A percentile compares a stretch with the other conserved stretches of the same genome.
Evolutionary conservation across 306 rosid species (phyloP).

Genomic region (Vachellia pachyceras): DNA sequence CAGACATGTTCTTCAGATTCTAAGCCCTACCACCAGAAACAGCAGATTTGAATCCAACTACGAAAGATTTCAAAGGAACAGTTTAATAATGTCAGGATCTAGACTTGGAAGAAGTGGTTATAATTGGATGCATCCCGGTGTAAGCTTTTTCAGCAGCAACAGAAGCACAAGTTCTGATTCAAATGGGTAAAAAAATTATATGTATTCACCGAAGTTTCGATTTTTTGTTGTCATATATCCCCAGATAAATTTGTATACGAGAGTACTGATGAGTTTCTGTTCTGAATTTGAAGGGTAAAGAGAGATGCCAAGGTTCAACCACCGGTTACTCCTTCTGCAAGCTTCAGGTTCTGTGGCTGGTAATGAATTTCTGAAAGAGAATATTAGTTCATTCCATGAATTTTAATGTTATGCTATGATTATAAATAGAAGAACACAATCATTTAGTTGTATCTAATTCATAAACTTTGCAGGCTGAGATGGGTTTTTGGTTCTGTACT

Average conservation of each 20-base stretch:
- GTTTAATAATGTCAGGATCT: neutral
- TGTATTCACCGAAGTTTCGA: neutral
- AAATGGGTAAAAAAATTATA: neutral
- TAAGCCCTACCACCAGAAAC: slow-evolving; percentile 9
- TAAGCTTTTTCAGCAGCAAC: neutral
- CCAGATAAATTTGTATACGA: neutral
- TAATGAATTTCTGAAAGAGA: slow-evolving; percentile 26
- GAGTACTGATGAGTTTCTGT: neutral
- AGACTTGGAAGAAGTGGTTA: neutral
- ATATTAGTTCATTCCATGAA: neutral
- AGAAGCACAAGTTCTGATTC: neutral
- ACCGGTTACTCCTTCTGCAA: slow-evolving; percentile 37
- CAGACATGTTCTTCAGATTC: slow-evolving; percentile 40
- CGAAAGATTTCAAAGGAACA: neutral
- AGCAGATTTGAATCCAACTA: slow-evolving; percentile 1
- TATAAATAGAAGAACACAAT: neutral
- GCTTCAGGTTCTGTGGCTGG: slow-evolving; percentile 35
- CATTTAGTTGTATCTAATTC: neutral
- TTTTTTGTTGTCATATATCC: neutral
- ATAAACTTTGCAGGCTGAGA: slow-evolving; percentile 49
- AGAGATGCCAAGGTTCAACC: slow-evolving; percentile 27
- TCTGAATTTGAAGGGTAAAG: slow-evolving; percentile 32
- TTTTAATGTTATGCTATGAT: neutral
- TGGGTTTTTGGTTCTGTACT: slow-evolving; percentile 44
- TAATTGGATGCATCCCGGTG: neutral